Evolutionary conservation across 306 rosid species (phyloP), one percentile per base, ranked within the genome.

Genomic region (Rosa rugosa): DNA sequence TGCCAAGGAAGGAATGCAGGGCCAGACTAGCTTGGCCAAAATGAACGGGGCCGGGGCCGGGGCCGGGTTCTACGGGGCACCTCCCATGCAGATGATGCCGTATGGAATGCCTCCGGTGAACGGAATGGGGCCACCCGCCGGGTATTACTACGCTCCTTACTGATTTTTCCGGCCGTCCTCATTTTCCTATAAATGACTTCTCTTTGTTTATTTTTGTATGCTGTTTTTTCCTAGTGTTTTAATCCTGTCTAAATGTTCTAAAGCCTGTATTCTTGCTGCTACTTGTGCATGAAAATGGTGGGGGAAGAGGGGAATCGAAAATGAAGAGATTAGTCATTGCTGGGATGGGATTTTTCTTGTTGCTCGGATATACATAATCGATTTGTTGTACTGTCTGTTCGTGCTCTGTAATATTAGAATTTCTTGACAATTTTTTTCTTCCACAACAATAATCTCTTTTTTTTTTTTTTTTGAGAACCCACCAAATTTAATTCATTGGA

Each of bases 1-100:
- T 76, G 88, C 94, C 27, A 91, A 80, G 79, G 92, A 87, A 6
- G 99, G 99, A 62, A 95, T 95, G 99, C 99, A 91, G 76, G 99
- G 99, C 64, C 99, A 90, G 85, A 22, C 91, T 81, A 93, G 94
- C 75, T 87, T 95, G 94, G 75, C 87, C 83, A 95, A 87, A 84
- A 76, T 93, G 42, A 80, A 45, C n/a, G 89, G 90, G 17, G 45
- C 59, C 11, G 93, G 95, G 42, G 78, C 41, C n/a, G 89, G 90
- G 17, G 45, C 59, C 11, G 93, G 95, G 63, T 86, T 87, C 88
- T 82, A 89, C 75, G 88, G 83, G 3, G 89, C 90, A n/a, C 84
- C 80, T 54, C 93, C 94, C 12, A 81, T 84, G 88, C 89, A 85
- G 27, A 44, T 68, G 81, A 70, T 81, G 85, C 94, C 97, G 14